Evolutionary conservation across 129 eudicot species (phyloP), one percentile per base, ranked within the genome.

Genomic region (Gnaphalium uliginosum): DNA sequence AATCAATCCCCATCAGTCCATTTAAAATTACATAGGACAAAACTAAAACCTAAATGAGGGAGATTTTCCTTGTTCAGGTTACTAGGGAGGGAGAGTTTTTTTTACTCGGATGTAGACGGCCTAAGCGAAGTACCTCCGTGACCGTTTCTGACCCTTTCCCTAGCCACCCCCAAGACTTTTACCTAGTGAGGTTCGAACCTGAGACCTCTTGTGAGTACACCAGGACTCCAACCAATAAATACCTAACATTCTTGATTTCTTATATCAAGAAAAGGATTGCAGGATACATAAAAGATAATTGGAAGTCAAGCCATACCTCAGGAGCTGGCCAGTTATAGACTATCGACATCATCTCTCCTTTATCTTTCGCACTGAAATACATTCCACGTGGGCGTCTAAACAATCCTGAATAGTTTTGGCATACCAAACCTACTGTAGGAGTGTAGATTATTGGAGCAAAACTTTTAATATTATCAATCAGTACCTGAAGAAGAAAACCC

Each of bases 301-400:
- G 27, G 78, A 66, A 60, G 64, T 26, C 51, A 73, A 26, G 27
- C 9, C 8, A 72, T 85, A 95, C 99, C 90, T 95, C 75, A 19
- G 80, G 79, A 78, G 99, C 84, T 48, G 99, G 99, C 99, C 99
- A 95, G 81, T 95, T 95, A 60, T 91, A 95, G 79, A 95, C 87
- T 88, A 95, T 95, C 56, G 99, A 95, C 97, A 95, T 91, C 99
- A 91, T 91, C 89, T 95, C 99, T 78, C 99, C 99, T 78, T 83
- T 95, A 83, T 95, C 99, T 83, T 91, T 95, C 41, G 99, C 99
- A 83, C 99, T 95, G 89, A 95, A 95, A 82, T 95, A 95, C 99
- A 95, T 95, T 76, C 99, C 99, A 79, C 99, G 97, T 41, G 99
- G 99, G 30, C 99, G 96, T 81, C 99, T 87, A 85, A 95, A 91